Evolutionary conservation across 139 green algal genomes (phyloP).

Genomic region (Picochlorum sp.): DNA sequence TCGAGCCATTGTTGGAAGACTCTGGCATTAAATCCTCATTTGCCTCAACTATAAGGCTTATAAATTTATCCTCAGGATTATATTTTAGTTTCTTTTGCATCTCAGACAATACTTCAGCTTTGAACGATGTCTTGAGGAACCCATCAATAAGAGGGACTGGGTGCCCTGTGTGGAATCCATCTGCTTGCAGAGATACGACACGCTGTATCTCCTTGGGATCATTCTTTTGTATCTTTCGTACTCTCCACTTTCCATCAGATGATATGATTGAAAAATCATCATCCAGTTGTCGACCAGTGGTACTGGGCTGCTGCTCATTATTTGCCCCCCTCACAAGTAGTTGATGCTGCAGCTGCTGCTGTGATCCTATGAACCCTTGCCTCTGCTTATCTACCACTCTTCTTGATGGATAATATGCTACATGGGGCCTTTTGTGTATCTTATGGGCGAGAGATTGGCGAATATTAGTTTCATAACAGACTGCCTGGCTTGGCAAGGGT

Average conservation of each 20-base stretch:
- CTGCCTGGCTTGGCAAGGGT: too few relatives aligned
- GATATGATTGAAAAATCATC: conserved; percentile 2
- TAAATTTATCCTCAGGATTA: conserved; percentile 22
- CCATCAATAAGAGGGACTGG: conserved; percentile 11
- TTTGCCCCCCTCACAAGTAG: too few relatives aligned
- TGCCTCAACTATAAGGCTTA: conserved; percentile 16
- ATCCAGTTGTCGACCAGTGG: neutral
- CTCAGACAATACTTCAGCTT: conserved; percentile 26
- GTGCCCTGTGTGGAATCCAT: conserved; percentile 4
- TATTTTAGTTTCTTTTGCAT: conserved; percentile 31
- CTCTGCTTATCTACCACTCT: too few relatives aligned
- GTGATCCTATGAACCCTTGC: too few relatives aligned
- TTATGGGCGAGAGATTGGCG: too few relatives aligned
- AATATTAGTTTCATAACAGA: too few relatives aligned
- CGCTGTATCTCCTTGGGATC: conserved; percentile 10
- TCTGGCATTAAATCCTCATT: neutral
- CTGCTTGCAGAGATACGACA: conserved; percentile 7
- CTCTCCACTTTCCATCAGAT: conserved; percentile 8
- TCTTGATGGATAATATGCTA: too few relatives aligned
- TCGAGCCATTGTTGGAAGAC: neutral
- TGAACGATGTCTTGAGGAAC: conserved; percentile 15
- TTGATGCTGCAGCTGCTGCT: too few relatives aligned
- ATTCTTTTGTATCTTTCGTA: conserved; percentile 18
- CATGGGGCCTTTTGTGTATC: too few relatives aligned
- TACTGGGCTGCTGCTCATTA: neutral